These are phyloP conservation scores for Begonia masoniana DNA, from an alignment of 306 rosid species.

Conservation along the genomic window DNA sequence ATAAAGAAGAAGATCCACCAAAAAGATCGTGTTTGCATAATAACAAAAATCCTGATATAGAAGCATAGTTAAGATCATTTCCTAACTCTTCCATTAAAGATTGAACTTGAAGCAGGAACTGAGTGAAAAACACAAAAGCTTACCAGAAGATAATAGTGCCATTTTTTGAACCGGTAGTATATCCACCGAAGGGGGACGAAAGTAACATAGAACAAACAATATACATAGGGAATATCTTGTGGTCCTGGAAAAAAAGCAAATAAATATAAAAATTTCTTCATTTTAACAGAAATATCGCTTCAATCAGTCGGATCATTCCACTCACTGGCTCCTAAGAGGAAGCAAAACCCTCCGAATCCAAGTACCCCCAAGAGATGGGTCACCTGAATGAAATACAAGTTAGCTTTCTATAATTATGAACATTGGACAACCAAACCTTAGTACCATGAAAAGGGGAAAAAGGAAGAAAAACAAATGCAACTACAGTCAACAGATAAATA, in stretches of 20 bases:
- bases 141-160: conserved; percentile 96
- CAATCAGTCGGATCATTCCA: conserved; percentile 11
- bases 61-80: conserved; percentile 14
- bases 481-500: too few species aligned
- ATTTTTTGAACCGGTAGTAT: conserved; percentile 86
- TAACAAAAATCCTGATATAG: conserved; percentile 80
- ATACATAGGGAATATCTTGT: conserved; percentile 66
- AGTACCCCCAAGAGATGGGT: conserved; percentile 75
- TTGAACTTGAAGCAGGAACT: background rate
- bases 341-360: conserved; percentile 80
- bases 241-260: conserved; percentile 49
- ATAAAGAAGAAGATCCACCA: conserved; percentile 64
- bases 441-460: too few species aligned
- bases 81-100: background rate
- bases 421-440: too few species aligned
- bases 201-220: conserved; percentile 66
- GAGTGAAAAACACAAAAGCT: conserved; percentile 14
- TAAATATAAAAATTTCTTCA: background rate
- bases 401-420: too few species aligned
- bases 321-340: conserved; percentile 89
- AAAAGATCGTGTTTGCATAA: conserved; percentile 85
- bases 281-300: conserved; percentile 4
- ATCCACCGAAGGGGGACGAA: conserved; percentile 97
- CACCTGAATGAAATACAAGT: conserved; percentile 27
- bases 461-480: too few species aligned